Evolutionary conservation across 1,284 basidiomycete species (phyloP).

Genomic region (Amylostereum areolatum): DNA sequence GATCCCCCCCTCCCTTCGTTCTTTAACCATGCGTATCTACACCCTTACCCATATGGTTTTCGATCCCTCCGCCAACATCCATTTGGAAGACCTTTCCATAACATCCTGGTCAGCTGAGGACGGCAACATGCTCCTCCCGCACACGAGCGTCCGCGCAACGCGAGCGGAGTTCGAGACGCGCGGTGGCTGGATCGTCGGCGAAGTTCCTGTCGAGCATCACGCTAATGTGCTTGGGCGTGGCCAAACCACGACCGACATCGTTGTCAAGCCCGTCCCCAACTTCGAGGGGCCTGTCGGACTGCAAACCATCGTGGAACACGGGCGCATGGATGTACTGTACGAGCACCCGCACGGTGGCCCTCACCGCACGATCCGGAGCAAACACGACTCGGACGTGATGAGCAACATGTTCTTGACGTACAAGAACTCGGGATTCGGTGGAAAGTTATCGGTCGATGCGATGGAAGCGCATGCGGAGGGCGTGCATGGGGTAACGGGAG

Average conservation of each 20-base stretch:
- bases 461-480: slow-evolving; percentile 36
- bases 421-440: slow-evolving; percentile 42
- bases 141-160: slow-evolving; percentile 32
- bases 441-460: slow-evolving; percentile 39
- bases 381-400: slow-evolving; percentile 40
- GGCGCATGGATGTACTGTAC: slow-evolving; percentile 44
- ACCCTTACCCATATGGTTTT: slow-evolving; percentile 43
- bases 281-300: slow-evolving; percentile 28
- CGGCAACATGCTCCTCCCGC: slow-evolving; percentile 40
- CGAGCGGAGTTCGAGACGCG: slow-evolving; percentile 37
- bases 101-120: slow-evolving; percentile 31
- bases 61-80: slow-evolving; percentile 33
- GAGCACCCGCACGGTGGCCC: slow-evolving; percentile 25
- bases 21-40: slow-evolving; percentile 36
- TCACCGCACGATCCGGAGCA: slow-evolving; percentile 39
- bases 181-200: slow-evolving; percentile 57
- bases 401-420: slow-evolving; percentile 53
- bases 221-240: slow-evolving; percentile 41
- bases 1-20: slow-evolving; percentile 41
- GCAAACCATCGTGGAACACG: slow-evolving; percentile 41
- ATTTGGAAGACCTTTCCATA: slow-evolving; percentile 38
- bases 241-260: slow-evolving; percentile 43
- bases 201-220: slow-evolving; percentile 36
- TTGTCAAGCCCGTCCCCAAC: slow-evolving; percentile 32
- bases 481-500: slow-evolving; percentile 20